These are phyloP conservation scores for Trichoderma guizhouense DNA, from an alignment of 2,329 filamentous ascomycete genomes.

Conservation along the genomic window DNA sequence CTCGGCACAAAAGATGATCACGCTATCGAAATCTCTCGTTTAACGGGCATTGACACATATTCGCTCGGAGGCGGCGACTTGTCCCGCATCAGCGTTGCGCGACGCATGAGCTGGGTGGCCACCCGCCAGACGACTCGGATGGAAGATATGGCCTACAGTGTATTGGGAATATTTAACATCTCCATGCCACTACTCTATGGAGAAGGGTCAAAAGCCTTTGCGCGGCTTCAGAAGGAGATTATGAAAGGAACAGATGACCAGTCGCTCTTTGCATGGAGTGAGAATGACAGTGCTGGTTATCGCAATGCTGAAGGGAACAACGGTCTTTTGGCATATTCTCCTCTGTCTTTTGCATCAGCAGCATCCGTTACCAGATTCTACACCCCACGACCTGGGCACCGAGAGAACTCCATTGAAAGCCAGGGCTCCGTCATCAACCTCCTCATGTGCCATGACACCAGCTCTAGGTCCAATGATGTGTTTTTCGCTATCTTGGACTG, in stretches of 20 bases:
- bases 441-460: neutral
- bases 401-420: too few relatives aligned
- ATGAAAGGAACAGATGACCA: neutral
- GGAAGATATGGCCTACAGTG: slow-evolving; percentile 23
- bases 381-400: too few relatives aligned
- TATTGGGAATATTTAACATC: slow-evolving; percentile 22
- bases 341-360: too few relatives aligned
- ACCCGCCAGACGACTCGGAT: slow-evolving; percentile 14
- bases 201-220: slow-evolving; percentile 7
- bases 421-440: neutral
- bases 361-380: too few relatives aligned
- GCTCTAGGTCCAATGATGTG: neutral
- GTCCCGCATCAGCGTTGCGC: neutral
- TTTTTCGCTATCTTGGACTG: neutral
- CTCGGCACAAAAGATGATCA: neutral
- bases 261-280: neutral
- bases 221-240: neutral
- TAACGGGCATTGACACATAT: neutral
- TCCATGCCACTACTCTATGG: slow-evolving; percentile 23
- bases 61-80: neutral
- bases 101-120: slow-evolving; percentile 21
- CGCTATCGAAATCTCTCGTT: rapidly evolving
- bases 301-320: too few relatives aligned
- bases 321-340: too few relatives aligned
- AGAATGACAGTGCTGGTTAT: too few relatives aligned